These are phyloP conservation scores for Rhizophagus prolifer DNA, from an alignment of 192 early-diverging fungal species.

Conservation along the genomic window DNA sequence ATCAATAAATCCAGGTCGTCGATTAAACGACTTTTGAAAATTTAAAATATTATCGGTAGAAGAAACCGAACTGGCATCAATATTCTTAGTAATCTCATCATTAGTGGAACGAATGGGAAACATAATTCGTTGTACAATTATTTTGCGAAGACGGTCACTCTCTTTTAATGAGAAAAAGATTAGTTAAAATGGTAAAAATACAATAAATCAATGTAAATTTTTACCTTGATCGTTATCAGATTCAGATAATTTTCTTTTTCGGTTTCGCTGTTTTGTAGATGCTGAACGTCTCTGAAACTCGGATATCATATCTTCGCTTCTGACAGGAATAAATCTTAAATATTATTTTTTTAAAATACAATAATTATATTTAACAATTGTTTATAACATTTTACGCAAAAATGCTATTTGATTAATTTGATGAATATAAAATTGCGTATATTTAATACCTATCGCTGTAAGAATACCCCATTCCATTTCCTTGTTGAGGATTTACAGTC, in stretches of 20 bases:
- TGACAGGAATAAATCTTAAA: slow-evolving; percentile 18
- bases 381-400: not conserved
- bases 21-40: slow-evolving; percentile 30
- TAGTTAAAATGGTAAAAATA: no score
- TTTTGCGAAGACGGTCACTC: not conserved
- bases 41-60: not conserved
- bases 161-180: not conserved
- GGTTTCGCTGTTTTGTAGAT: not conserved
- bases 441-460: not conserved
- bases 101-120: not conserved
- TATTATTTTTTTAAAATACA: not conserved
- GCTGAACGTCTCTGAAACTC: slow-evolving; percentile 1
- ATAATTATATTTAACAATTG: not conserved
- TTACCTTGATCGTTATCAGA: not conserved
- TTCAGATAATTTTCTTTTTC: not conserved
- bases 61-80: not conserved
- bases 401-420: not conserved
- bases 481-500: not conserved
- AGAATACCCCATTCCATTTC: not conserved
- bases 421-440: not conserved
- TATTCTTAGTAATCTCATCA: not conserved
- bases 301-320: slow-evolving; percentile 12
- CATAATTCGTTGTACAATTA: slow-evolving; percentile 10
- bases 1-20: slow-evolving; percentile 36
- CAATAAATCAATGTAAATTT: not conserved